Base-by-base conservation (phyloP, 1,139 yeast genomes). In the Zygosaccharomyces pseudobailii region DNA sequence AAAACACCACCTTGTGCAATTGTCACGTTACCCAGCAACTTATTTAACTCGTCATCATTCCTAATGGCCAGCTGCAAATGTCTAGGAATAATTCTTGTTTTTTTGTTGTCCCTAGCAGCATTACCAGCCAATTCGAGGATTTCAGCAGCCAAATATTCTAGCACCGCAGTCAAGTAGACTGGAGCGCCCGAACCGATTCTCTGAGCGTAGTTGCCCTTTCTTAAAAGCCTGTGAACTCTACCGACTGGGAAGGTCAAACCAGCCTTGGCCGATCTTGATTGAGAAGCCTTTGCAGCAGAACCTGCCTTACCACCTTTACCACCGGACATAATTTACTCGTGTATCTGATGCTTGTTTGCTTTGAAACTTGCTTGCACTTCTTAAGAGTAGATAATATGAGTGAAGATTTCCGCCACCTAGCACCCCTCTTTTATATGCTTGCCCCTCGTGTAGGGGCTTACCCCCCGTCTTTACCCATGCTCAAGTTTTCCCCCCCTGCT, bases 211-310 rank as follows among this genome's bases (percentile, higher is more conserved):
- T 90, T 90, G 69, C 97, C 97, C 77, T 87, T 89, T 82, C 96
- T 87, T 68, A 90, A 78, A 67, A 89, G 81, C 79, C 97, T 84
- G 81, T 90, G 97, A 61, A 90, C 94, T 84, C 97, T 92, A 75
- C 97, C 97, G 63, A 92, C 97, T 76, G 97, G 97, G 95, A 92
- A 90, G 65, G 96, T 87, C 71, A 90, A 83, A 73, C 97, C 97
- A 70, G 97, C 97, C 79, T 88, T 90, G 56, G 96, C 84, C 63
- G 97, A 90, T 82, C 97, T 89, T 50, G 97, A 86, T 75, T 94
- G 92, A 67, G 97, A 85, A 65, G 94, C 89, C 76, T 90, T 90
- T 71, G 89, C 90, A 62, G 87, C 71, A 62, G 95, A 76, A 67
- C 95, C 94, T 70, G 96, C 95, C 78, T 89, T 89, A 68, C 90